phyloP scores from a whole-genome alignment of 2,329 filamentous ascomycete genomes.

The Gyromitra esculenta region DNA sequence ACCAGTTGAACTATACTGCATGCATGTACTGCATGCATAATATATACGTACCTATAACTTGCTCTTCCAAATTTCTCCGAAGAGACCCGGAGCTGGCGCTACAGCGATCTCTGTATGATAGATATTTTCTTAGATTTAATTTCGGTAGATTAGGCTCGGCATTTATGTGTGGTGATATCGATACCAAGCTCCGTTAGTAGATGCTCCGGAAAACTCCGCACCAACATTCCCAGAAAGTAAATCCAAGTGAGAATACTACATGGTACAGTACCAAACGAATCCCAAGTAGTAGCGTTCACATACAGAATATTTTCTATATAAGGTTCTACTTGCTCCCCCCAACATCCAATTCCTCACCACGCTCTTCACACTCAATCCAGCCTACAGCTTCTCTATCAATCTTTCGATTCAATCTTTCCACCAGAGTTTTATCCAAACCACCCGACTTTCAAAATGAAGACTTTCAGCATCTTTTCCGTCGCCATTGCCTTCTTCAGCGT shows the following conservation, averaged over 20 bases:
- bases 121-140: background rate
- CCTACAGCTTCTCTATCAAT: slow-evolving; percentile 20
- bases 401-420: slow-evolving; percentile 12
- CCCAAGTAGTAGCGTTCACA: background rate
- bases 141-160: background rate
- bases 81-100: background rate
- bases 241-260: background rate
- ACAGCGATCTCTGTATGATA: background rate
- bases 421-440: slow-evolving; percentile 7
- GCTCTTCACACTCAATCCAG: slow-evolving; percentile 32
- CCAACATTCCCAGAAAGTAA: background rate
- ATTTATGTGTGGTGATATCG: background rate
- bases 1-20: background rate
- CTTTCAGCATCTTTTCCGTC: slow-evolving; percentile 19
- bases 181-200: background rate
- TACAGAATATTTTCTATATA: slow-evolving; percentile 27
- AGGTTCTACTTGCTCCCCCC: slow-evolving; percentile 12
- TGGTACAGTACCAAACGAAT: background rate
- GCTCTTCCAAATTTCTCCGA: background rate
- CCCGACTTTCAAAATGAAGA: slow-evolving; percentile 18
- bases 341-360: slow-evolving; percentile 24
- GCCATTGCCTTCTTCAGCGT: slow-evolving; percentile 13
- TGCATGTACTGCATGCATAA: no score
- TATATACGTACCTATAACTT: background rate
- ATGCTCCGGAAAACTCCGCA: background rate